Percentiles rank a stretch among this genome's conserved stretches.
phyloP scores from a whole-genome alignment of 768 basidiomycete genomes.

The Rhodotorula sphaerocarpa region DNA sequence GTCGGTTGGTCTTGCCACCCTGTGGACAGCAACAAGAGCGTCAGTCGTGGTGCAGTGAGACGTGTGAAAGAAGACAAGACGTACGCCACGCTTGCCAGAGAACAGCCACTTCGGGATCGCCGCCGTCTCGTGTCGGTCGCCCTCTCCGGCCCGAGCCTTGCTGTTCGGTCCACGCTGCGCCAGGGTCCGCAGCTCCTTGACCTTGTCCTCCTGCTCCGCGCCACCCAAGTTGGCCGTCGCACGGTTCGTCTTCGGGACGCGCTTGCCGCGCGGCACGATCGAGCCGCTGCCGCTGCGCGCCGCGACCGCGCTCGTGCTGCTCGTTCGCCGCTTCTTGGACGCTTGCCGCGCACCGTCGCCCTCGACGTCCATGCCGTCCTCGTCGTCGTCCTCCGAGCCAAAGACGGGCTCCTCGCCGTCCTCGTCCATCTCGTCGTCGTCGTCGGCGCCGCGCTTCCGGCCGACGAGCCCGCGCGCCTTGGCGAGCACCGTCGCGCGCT shows the following conservation, averaged over 20 bases:
- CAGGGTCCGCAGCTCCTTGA: not conserved
- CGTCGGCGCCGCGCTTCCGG: conserved; percentile 47
- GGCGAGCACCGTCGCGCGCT: conserved; percentile 74
- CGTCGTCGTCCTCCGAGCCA: conserved; percentile 29
- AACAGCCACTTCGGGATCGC: not conserved
- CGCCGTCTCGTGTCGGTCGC: not conserved
- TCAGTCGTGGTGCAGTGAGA: too few species aligned
- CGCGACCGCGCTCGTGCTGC: too few species aligned
- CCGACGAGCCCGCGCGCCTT: conserved; percentile 52
- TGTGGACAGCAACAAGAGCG: too few species aligned
- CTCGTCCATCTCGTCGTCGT: conserved; percentile 41
- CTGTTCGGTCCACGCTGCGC: not conserved
- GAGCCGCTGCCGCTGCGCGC: not conserved
- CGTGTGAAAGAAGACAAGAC: too few species aligned
- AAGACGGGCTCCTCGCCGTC: not conserved
- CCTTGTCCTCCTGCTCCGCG: conserved; percentile 7
- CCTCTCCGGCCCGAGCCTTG: not conserved
- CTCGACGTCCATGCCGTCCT: conserved; percentile 45
- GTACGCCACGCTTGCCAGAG: not conserved
- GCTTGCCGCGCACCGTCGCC: conserved; percentile 39
- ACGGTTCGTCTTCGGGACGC: conserved; percentile 31
- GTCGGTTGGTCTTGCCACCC: not conserved
- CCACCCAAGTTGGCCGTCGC: conserved; percentile 19
- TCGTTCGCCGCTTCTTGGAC: conserved; percentile 32
- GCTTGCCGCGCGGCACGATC: conserved; percentile 36